phyloP scores from a whole-genome alignment of 495 filamentous ascomycete species.

The Immersiella caudata region DNA sequence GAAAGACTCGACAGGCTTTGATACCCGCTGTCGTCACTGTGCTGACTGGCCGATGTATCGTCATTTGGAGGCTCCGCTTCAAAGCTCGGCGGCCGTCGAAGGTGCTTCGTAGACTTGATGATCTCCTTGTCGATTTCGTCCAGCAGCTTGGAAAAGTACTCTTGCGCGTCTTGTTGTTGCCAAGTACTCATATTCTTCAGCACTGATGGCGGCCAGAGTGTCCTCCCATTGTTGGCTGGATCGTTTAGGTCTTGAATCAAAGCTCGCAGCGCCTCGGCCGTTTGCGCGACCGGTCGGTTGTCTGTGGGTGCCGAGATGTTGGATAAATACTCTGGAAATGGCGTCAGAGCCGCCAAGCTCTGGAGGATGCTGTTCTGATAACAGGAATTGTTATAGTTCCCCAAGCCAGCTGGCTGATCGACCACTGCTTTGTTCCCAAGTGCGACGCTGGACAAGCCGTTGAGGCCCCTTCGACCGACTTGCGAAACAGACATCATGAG shows the following conservation, averaged over 20 bases:
- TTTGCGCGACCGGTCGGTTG: slow-evolving; percentile 29
- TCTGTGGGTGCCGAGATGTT: slow-evolving; percentile 36
- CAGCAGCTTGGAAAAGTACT: slow-evolving; percentile 90
- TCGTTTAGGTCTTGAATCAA: slow-evolving; percentile 70
- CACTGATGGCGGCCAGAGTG: slow-evolving; percentile 74
- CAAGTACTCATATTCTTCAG: slow-evolving; percentile 88
- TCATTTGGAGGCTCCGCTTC: slow-evolving; percentile 35
- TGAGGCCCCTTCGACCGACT: slow-evolving; percentile 49
- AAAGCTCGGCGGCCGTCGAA: slow-evolving; percentile 38
- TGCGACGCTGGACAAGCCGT: slow-evolving; percentile 52
- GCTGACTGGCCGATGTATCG: slow-evolving; percentile 45
- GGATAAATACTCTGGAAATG: slow-evolving; percentile 59
- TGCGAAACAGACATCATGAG: slow-evolving; percentile 42
- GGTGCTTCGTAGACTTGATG: slow-evolving; percentile 48
- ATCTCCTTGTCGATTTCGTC: slow-evolving; percentile 85
- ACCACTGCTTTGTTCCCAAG: slow-evolving; percentile 37
- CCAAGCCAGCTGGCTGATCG: slow-evolving; percentile 71
- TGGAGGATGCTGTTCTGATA: slow-evolving; percentile 97
- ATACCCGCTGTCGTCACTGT: slow-evolving; percentile 55
- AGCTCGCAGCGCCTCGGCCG: slow-evolving; percentile 56
- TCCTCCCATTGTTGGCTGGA: slow-evolving; percentile 64
- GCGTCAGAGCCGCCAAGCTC: slow-evolving; percentile 74
- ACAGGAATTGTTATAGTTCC: slow-evolving; percentile 93
- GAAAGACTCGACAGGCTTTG: slow-evolving; percentile 38
- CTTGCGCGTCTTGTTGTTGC: slow-evolving; percentile 98